phyloP scores from a whole-genome alignment of 139 green algal genomes.

The Chlorella sp. region DNA sequence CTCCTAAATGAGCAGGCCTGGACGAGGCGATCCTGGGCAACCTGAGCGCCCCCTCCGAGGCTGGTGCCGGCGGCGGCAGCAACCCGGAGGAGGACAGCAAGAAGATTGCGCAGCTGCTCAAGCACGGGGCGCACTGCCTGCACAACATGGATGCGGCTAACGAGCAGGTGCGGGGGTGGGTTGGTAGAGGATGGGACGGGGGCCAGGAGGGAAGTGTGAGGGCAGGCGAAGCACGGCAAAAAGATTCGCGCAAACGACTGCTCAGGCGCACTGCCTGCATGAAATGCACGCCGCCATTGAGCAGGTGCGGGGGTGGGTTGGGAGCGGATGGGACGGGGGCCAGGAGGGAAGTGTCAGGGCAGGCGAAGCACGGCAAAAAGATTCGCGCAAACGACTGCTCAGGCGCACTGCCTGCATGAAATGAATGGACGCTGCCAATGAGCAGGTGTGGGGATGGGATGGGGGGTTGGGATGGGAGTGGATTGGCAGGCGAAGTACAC shows the following conservation, averaged over 20 bases:
- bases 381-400: too few relatives aligned
- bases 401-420: conserved; percentile 73
- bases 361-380: not conserved
- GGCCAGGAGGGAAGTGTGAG: not conserved
- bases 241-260: too few relatives aligned
- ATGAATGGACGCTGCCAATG: not conserved
- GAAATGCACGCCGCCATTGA: conserved; percentile 42
- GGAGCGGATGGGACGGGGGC: not conserved
- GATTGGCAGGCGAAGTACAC: too few relatives aligned
- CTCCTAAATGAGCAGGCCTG: too few relatives aligned
- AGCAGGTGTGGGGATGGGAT: not conserved
- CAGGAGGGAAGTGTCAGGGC: not conserved
- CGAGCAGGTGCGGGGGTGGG: conserved; percentile 35
- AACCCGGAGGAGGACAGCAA: conserved; percentile 75
- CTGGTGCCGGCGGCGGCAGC: not conserved
- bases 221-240: not conserved
- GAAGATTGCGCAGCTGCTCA: conserved; percentile 84
- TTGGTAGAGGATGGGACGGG: not conserved
- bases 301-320: conserved; percentile 26
- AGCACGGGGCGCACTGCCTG: conserved; percentile 85
- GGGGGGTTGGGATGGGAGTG: too few relatives aligned
- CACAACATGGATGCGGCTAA: conserved; percentile 38
- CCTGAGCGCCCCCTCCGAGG: conserved; percentile 34
- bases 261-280: conserved; percentile 81
- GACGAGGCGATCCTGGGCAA: conserved; percentile 93